Evolutionary conservation across 768 basidiomycete species (phyloP), one percentile per base, ranked within the genome.

Genomic region (Lactarius sp.): DNA sequence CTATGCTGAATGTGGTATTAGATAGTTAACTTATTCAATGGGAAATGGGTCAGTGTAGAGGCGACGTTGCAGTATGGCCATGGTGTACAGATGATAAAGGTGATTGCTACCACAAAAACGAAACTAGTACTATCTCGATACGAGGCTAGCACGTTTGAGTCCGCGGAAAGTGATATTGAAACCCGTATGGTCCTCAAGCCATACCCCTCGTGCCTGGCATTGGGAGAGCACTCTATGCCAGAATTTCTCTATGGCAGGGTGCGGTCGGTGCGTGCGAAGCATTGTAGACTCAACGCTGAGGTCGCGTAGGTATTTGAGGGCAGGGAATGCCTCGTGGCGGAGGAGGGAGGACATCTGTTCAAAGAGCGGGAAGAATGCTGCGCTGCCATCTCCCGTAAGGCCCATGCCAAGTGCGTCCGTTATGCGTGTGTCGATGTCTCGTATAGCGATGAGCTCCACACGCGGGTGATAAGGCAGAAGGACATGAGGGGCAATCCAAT

Each of bases 401-500:
- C 63, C 71, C 66, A 70, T 66, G 54, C 70, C 68, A 6, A 70
- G 73, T 63, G 73, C 75, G 18, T 81, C 82, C 14, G 77, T 67
- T 27, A 90, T 73, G 61, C 87, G 79, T 64, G 81, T 79, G 72
- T 88, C 85, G 70, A 90, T 83, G 67, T 86, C 87, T 20, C 87
- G 79, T 61, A 90, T 84, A 9, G 86, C 88, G 60, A 90, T 90
- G 59, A 89, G 78, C 71, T 83, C 74, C 12, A 90, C 72, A 7
- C 75, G 76, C 0, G 82, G 80, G 69, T 90, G 88, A 1, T 83
- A 71, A 18, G 87, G 85, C 22, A 90, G 78, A 6, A 90, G 75
- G 46, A 87, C 78, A 60, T 90, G 88, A 3, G 88, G 87, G 14
- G 88, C 86, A 69, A 90, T 89, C 88, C 88, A 90, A 70, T 90